A percentile compares a stretch with the other conserved stretches of the same genome.
Conservation (phyloP, 495 filamentous ascomycete genomes). For the Penicillium canariense region DNA sequence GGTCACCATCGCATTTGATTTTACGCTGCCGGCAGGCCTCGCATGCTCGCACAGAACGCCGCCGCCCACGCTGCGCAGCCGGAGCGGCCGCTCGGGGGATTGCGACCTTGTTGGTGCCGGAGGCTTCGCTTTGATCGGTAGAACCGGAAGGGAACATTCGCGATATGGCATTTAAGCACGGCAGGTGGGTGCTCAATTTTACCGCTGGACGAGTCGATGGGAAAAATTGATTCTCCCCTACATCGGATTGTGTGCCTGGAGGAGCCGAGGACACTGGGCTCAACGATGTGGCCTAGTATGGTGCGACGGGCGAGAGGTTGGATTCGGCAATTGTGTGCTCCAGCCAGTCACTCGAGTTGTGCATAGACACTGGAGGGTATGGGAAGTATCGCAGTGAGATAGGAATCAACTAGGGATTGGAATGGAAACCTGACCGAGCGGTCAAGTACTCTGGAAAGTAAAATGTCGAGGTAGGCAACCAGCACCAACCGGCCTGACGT, state of each 20-base stretch:
- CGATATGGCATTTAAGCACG: conserved; percentile 1
- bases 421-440: background rate
- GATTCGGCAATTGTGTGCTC: background rate
- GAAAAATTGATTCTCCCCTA: background rate
- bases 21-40: conserved; percentile 71
- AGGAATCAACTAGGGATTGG: background rate
- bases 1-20: conserved; percentile 57
- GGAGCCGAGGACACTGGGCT: background rate
- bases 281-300: background rate
- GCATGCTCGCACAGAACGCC: conserved; percentile 56
- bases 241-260: background rate
- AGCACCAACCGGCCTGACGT: too few relatives aligned
- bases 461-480: too few relatives aligned
- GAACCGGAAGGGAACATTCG: background rate
- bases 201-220: background rate
- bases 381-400: background rate
- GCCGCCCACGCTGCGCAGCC: conserved; percentile 15
- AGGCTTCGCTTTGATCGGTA: background rate
- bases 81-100: conserved; percentile 29
- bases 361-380: background rate
- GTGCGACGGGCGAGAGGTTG: background rate
- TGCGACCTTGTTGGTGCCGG: conserved; percentile 26
- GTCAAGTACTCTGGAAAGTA: too few relatives aligned
- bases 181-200: background rate
- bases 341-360: background rate